These are phyloP conservation scores for Phytophthora chlamydospora DNA, from an alignment of 352 stramenopile species.

Conservation along the genomic window DNA sequence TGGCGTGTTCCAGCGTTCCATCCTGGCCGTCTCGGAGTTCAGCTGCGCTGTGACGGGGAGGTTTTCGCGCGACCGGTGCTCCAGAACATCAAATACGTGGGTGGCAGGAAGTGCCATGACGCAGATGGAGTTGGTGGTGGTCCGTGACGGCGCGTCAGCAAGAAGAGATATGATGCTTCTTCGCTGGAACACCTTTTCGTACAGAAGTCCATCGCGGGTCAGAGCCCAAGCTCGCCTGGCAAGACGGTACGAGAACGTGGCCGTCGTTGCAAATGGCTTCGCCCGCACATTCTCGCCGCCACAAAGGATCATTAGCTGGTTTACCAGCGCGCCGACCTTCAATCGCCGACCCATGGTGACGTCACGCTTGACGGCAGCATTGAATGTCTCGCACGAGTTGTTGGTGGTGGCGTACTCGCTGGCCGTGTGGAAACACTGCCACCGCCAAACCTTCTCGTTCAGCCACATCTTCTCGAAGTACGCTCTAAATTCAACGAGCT, in stretches of 20 bases:
- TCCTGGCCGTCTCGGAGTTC: background rate
- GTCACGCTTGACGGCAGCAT: slow-evolving; percentile 27
- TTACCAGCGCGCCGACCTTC: slow-evolving; percentile 10
- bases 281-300: background rate
- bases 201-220: background rate
- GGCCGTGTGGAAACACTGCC: slow-evolving; percentile 26
- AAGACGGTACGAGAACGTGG: background rate
- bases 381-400: slow-evolving; percentile 34
- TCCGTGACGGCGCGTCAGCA: background rate
- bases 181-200: background rate
- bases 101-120: background rate
- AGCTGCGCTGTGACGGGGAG: slow-evolving; percentile 8
- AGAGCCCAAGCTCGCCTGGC: background rate
- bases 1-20: slow-evolving; percentile 9
- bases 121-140: background rate
- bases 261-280: background rate
- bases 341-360: slow-evolving; percentile 11
- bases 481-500: background rate
- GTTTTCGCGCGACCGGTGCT: background rate
- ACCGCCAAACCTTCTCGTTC: slow-evolving; percentile 10
- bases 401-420: slow-evolving; percentile 28
- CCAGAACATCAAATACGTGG: background rate
- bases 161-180: slow-evolving; percentile 11
- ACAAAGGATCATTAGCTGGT: background rate
- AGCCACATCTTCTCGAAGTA: slow-evolving; percentile 13